phyloP scores from a whole-genome alignment of 202 grass and related monocot species.

The Dendrocalamus latiflorus region DNA sequence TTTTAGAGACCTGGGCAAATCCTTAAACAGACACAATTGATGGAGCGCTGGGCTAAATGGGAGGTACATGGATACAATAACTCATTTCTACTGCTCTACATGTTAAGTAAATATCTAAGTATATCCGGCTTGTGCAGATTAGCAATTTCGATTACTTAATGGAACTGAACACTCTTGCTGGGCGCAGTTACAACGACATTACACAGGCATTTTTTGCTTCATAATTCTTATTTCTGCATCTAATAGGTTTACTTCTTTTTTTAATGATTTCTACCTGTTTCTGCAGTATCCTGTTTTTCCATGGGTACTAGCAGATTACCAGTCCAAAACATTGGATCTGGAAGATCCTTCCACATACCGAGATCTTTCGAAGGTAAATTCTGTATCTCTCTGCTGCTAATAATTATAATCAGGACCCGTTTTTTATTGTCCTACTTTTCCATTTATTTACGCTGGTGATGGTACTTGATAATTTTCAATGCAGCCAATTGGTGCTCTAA shows the following conservation, averaged over 20 bases:
- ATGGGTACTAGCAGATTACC: slow-evolving; percentile 88
- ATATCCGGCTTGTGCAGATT: slow-evolving; percentile 58
- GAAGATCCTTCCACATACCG: slow-evolving; percentile 67
- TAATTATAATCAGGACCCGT: background rate
- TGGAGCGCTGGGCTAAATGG: slow-evolving; percentile 92
- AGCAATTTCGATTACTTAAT: slow-evolving; percentile 98
- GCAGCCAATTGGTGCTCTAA: slow-evolving; percentile 95
- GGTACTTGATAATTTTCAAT: slow-evolving; percentile 39
- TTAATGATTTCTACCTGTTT: slow-evolving; percentile 17
- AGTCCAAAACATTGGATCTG: slow-evolving; percentile 72
- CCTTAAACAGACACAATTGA: slow-evolving; percentile 77
- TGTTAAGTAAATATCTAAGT: slow-evolving; percentile 26
- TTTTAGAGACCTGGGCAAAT: slow-evolving; percentile 83
- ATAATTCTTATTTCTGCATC: slow-evolving; percentile 33
- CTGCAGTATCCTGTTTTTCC: slow-evolving; percentile 98
- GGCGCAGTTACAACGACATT: slow-evolving; percentile 96
- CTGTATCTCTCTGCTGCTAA: background rate
- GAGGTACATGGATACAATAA: slow-evolving; percentile 60
- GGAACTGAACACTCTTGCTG: slow-evolving; percentile 95
- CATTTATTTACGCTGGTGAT: slow-evolving; percentile 16
- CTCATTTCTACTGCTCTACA: background rate
- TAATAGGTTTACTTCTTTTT: slow-evolving; percentile 8
- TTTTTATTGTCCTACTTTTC: background rate
- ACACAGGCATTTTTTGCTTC: slow-evolving; percentile 40
- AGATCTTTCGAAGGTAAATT: slow-evolving; percentile 86